Evolutionary conservation across 2,329 filamentous ascomycete genomes (phyloP), one percentile per base, ranked within the genome.

Genomic region (Apiospora marii): DNA sequence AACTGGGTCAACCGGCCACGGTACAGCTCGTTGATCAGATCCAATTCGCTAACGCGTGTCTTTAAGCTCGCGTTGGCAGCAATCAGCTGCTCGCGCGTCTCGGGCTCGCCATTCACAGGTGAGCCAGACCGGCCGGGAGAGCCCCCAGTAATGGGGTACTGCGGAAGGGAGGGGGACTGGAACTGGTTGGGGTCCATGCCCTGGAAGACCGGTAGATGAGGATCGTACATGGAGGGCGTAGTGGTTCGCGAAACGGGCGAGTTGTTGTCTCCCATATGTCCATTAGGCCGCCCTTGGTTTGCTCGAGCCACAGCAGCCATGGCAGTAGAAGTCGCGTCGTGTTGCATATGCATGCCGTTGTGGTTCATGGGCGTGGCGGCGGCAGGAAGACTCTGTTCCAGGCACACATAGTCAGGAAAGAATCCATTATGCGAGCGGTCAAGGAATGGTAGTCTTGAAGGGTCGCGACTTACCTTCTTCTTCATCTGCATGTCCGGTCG

Each of bases 1-100:
- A 96, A 87, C 80, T 96, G 93, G 88, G 80, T 91, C 82, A 98
- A 91, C 14, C 92, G 90, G 49, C 92, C 92, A 69, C 92, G 88
- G 82, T 94, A 95, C 64, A 95, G 86, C 79, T 93, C 93, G 78
- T 95, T 98, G 85, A 99, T 98, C 70, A 99, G 90, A 81, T 99
- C 96, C 34, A 99, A 88, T 82, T 99, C 96, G 77, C 92, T 96
- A 46, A 99, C 96, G 58, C 96, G 92, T 0, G 96, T 99, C 84
- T 97, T 97, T n/a, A 98, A 87, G 69, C 92, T 92, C 6, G 93
- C 93, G 81, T 97, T 98, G 74, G 92, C 90, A 1, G 92, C 92
- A 70, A 94, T 86, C 34, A 97, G 88, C 74, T 93, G 92, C 79
- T 98, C 94, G 81, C 94, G 94, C 3, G 92, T 92, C 79, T 94